Conservation (phyloP, 192 early-diverging fungal genomes). For the Podochytrium sp. region DNA sequence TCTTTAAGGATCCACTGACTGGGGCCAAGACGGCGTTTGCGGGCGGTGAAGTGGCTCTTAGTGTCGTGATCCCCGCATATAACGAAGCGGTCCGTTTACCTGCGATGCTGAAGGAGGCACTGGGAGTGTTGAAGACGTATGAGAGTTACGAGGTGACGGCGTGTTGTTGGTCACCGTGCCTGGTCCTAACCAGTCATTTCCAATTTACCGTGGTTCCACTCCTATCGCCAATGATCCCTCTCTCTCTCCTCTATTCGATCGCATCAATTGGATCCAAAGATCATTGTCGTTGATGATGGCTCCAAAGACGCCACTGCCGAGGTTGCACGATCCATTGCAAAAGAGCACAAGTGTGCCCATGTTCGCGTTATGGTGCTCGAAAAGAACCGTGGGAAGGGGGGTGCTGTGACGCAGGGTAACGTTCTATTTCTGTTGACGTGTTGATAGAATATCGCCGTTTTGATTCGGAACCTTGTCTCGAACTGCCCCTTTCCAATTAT, state of each 20-base stretch:
- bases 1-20: neutral
- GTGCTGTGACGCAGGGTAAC: constrained; percentile 82
- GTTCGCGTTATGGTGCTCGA: constrained; percentile 72
- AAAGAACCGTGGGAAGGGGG: constrained; percentile 91
- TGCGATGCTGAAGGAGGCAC: constrained; percentile 81
- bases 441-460: neutral
- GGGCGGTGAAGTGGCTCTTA: constrained; percentile 52
- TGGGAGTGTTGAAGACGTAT: constrained; percentile 64
- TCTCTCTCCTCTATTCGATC: too few relatives aligned
- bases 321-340: constrained; percentile 61
- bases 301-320: constrained; percentile 77
- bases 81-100: constrained; percentile 87
- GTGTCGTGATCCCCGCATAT: constrained; percentile 88
- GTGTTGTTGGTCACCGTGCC: constrained; percentile 65
- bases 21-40: neutral
- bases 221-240: too few relatives aligned
- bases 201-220: too few relatives aligned
- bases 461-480: too few relatives aligned
- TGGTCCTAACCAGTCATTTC: too few relatives aligned
- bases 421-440: neutral
- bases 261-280: too few relatives aligned
- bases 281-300: constrained; percentile 93
- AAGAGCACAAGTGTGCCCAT: constrained; percentile 17
- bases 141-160: constrained; percentile 29
- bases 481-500: too few relatives aligned